Percentiles rank a stretch among this genome's conserved stretches.
Conservation (phyloP, 176 grass and related monocot genomes). For the Carex scoparia region DNA sequence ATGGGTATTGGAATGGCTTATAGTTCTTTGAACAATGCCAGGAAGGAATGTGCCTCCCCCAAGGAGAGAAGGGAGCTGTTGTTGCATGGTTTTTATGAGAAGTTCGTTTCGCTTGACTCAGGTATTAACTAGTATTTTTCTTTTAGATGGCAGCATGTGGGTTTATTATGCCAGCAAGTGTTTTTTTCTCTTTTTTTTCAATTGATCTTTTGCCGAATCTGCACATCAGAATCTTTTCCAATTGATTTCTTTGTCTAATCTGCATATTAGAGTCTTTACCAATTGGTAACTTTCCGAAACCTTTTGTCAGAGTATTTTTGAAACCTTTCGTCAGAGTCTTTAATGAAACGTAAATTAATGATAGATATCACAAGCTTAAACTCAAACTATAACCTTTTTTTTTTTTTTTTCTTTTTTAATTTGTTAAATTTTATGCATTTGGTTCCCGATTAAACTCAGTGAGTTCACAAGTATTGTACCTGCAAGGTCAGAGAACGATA, state of each 20-base stretch:
- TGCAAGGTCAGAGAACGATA: not conserved
- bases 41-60: slow-evolving; percentile 70
- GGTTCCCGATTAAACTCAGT: not conserved
- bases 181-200: not conserved
- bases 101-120: slow-evolving; percentile 56
- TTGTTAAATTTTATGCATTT: not conserved
- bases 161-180: not conserved
- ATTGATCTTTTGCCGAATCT: slow-evolving; percentile 1
- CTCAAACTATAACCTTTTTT: not conserved
- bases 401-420: not conserved
- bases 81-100: slow-evolving; percentile 79
- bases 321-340: not conserved
- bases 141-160: not conserved
- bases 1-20: slow-evolving; percentile 90
- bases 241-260: no score
- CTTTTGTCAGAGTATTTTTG: not conserved
- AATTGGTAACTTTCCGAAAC: not conserved
- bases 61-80: slow-evolving; percentile 81
- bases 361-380: not conserved
- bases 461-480: not conserved
- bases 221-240: not conserved
- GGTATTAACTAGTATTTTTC: slow-evolving; percentile 37
- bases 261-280: no score
- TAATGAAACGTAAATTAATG: not conserved
- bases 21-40: slow-evolving; percentile 80